phyloP scores from a whole-genome alignment of 192 early-diverging fungal species.

The Backusella mclennaniae region DNA sequence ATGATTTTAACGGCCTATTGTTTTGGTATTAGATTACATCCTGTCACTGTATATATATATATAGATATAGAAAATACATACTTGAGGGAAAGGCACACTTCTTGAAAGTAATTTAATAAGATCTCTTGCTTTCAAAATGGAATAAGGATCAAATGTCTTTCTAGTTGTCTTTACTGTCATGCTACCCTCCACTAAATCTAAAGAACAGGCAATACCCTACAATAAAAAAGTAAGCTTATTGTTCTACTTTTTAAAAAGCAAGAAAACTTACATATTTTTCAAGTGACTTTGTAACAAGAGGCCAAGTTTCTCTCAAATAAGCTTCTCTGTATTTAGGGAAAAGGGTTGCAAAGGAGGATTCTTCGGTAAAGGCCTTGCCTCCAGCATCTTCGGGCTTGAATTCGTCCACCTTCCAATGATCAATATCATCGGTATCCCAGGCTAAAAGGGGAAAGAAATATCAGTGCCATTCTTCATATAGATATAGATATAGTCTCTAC shows the following conservation, averaged over 20 bases:
- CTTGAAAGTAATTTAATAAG: slow-evolving; percentile 92
- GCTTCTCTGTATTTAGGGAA: slow-evolving; percentile 98
- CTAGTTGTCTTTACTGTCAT: slow-evolving; percentile 98
- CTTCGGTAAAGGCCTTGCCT: slow-evolving; percentile 75
- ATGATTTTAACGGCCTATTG: slow-evolving; percentile 78
- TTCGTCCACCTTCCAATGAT: slow-evolving; percentile 91
- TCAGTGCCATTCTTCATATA: neutral
- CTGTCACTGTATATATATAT: neutral
- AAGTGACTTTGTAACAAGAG: slow-evolving; percentile 77
- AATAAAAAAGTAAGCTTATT: too few relatives aligned
- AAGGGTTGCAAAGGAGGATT: slow-evolving; percentile 94
- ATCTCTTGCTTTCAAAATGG: slow-evolving; percentile 92
- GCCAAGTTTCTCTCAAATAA: slow-evolving; percentile 92
- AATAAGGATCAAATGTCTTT: slow-evolving; percentile 94
- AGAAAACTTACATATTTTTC: slow-evolving; percentile 60
- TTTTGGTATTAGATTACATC: neutral
- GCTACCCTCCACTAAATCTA: slow-evolving; percentile 95
- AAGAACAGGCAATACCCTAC: slow-evolving; percentile 82
- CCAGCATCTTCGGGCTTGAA: slow-evolving; percentile 76
- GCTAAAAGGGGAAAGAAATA: slow-evolving; percentile 37
- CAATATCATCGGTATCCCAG: slow-evolving; percentile 91
- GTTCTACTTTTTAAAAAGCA: neutral
- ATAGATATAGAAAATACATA: slow-evolving; percentile 12
- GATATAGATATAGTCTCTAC: slow-evolving; percentile 20
- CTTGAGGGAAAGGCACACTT: slow-evolving; percentile 90